Evolutionary conservation across 1,139 yeast genomes (phyloP).

Genomic region (Debaryomycetaceae sp.): DNA sequence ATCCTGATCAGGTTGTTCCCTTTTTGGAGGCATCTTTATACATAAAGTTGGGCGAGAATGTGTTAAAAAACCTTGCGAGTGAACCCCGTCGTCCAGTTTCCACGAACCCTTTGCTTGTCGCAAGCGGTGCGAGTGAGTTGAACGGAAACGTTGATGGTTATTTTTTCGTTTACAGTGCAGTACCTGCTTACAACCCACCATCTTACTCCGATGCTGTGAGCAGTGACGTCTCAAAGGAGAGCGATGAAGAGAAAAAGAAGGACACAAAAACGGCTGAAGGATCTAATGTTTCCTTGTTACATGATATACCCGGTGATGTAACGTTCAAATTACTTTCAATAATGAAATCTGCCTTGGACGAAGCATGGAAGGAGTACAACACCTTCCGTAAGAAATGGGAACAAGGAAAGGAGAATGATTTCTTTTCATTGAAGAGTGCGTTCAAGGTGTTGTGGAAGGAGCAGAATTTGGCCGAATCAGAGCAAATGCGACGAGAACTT

Average conservation of each 20-base stretch:
- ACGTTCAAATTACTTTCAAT: conserved; percentile 45
- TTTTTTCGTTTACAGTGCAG: conserved; percentile 62
- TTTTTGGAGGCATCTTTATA: conserved; percentile 69
- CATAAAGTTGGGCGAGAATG: conserved; percentile 54
- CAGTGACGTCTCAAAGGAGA: not conserved
- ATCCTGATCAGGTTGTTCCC: conserved; percentile 64
- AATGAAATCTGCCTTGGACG: conserved; percentile 54
- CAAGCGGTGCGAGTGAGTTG: conserved; percentile 73
- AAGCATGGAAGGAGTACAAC: conserved; percentile 71
- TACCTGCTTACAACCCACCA: conserved; percentile 58
- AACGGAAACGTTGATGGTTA: conserved; percentile 76
- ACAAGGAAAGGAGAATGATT: conserved; percentile 62
- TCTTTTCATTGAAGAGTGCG: conserved; percentile 56
- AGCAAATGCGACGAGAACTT: conserved; percentile 13
- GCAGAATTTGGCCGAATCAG: conserved; percentile 19
- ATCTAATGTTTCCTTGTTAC: conserved; percentile 5
- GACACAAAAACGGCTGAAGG: not conserved
- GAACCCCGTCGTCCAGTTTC: conserved; percentile 63
- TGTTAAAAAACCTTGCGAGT: conserved; percentile 58
- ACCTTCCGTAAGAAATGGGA: conserved; percentile 55
- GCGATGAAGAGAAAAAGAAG: conserved; percentile 1
- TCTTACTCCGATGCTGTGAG: conserved; percentile 31
- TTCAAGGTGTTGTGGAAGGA: conserved; percentile 56
- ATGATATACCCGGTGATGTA: conserved; percentile 13
- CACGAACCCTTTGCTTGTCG: conserved; percentile 66